phyloP scores from a whole-genome alignment of 2,329 filamentous ascomycete genomes.

The Botrytis porri region DNA sequence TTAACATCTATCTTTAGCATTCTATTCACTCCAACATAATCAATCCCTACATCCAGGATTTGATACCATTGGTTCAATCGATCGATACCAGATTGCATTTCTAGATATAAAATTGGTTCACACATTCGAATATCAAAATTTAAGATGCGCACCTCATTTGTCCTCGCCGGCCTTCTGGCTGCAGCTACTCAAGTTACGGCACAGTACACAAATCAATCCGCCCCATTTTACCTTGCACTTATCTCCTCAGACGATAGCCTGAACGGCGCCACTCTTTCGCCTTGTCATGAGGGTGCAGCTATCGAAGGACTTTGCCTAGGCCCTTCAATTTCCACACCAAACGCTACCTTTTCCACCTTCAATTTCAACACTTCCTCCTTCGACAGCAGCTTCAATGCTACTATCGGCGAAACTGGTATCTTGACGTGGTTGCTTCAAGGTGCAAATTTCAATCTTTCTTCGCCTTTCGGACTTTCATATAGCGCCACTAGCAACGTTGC shows the following conservation, averaged over 20 bases:
- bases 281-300: slow-evolving; percentile 49
- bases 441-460: slow-evolving; percentile 36
- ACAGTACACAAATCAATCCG: slow-evolving; percentile 40
- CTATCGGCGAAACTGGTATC: slow-evolving; percentile 28
- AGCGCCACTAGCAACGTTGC: slow-evolving; percentile 43
- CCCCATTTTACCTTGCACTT: slow-evolving; percentile 45
- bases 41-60: neutral
- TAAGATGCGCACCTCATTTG: slow-evolving; percentile 28
- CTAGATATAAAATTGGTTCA: neutral
- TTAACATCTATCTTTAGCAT: neutral
- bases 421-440: slow-evolving; percentile 31
- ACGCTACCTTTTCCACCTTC: slow-evolving; percentile 27
- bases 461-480: slow-evolving; percentile 40
- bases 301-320: slow-evolving; percentile 46
- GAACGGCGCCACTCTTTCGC: slow-evolving; percentile 41
- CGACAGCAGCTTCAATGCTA: slow-evolving; percentile 20
- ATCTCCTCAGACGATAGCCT: slow-evolving; percentile 40
- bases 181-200: slow-evolving; percentile 27
- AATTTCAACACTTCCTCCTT: slow-evolving; percentile 31
- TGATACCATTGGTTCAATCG: neutral
- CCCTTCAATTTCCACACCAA: slow-evolving; percentile 21
- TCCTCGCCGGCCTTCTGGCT: slow-evolving; percentile 26
- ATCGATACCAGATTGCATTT: neutral
- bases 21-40: neutral
- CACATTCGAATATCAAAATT: neutral